A percentile compares a stretch with the other conserved stretches of the same genome.
These are phyloP conservation scores for Leonotis leonurus DNA, from an alignment of 257 asterid genomes.

Conservation along the genomic window DNA sequence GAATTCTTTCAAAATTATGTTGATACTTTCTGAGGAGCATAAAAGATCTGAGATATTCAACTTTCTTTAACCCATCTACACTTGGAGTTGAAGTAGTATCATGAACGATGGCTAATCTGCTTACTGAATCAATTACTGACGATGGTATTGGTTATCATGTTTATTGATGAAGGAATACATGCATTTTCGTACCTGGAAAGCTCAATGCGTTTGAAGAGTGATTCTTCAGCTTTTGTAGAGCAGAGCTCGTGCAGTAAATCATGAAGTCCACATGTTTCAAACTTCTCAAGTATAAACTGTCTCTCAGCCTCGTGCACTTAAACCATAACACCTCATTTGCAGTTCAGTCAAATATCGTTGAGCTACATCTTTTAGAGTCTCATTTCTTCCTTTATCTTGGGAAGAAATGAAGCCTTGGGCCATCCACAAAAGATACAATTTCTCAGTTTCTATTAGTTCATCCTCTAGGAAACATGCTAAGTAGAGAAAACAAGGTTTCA, in stretches of 20 bases:
- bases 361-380: slow-evolving; percentile 20
- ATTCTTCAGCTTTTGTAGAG: neutral
- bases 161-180: neutral
- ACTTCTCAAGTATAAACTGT: neutral
- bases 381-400: neutral
- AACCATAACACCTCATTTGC: slow-evolving; percentile 9
- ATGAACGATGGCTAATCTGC: too few relatives aligned
- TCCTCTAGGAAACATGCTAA: slow-evolving; percentile 4
- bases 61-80: neutral
- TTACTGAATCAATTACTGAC: too few relatives aligned
- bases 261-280: neutral
- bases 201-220: neutral
- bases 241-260: neutral
- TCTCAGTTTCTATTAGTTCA: neutral
- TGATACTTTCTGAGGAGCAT: neutral
- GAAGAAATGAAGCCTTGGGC: slow-evolving; percentile 6
- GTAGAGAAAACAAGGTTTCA: slow-evolving; percentile 20
- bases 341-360: slow-evolving; percentile 17
- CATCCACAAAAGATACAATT: slow-evolving; percentile 6
- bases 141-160: too few relatives aligned
- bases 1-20: too few relatives aligned
- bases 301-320: neutral
- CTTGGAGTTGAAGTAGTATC: neutral
- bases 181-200: neutral
- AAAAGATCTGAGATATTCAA: neutral